Conservation (phyloP, 129 eudicot genomes). For the Helianthus tuberosus region DNA sequence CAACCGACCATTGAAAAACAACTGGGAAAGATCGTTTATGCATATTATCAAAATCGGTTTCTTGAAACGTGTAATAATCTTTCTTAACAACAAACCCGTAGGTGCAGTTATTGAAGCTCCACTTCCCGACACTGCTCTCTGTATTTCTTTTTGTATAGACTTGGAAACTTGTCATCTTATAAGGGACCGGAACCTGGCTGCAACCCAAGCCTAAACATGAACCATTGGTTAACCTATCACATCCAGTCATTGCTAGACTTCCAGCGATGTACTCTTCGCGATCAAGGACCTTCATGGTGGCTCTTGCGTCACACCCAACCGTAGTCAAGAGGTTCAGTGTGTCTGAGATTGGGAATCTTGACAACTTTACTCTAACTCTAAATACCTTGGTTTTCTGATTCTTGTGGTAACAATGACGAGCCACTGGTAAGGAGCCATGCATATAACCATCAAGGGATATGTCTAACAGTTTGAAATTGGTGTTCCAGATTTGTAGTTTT, state of each 20-base stretch:
- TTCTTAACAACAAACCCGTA: slow-evolving; percentile 26
- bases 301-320: slow-evolving; percentile 44
- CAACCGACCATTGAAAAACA: slow-evolving; percentile 26
- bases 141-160: slow-evolving; percentile 15
- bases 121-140: not conserved
- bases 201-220: slow-evolving; percentile 35
- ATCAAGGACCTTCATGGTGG: slow-evolving; percentile 6
- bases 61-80: slow-evolving; percentile 4
- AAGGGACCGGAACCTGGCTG: slow-evolving; percentile 27
- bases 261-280: too few relatives aligned
- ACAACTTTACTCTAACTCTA: not conserved
- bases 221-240: not conserved
- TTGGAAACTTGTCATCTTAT: not conserved
- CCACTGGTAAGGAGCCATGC: slow-evolving; percentile 28
- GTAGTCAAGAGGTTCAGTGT: slow-evolving; percentile 17
- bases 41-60: slow-evolving; percentile 18
- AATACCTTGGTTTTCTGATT: not conserved
- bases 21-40: slow-evolving; percentile 15
- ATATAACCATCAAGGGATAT: slow-evolving; percentile 23
- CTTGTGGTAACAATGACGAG: slow-evolving; percentile 22
- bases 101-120: slow-evolving; percentile 21
- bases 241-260: not conserved
- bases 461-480: slow-evolving; percentile 16
- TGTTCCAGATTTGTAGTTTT: slow-evolving; percentile 4
- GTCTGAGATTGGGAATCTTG: slow-evolving; percentile 26